Base-by-base conservation (phyloP, 148 eudicot species). In the Selenicereus undatus region DNA sequence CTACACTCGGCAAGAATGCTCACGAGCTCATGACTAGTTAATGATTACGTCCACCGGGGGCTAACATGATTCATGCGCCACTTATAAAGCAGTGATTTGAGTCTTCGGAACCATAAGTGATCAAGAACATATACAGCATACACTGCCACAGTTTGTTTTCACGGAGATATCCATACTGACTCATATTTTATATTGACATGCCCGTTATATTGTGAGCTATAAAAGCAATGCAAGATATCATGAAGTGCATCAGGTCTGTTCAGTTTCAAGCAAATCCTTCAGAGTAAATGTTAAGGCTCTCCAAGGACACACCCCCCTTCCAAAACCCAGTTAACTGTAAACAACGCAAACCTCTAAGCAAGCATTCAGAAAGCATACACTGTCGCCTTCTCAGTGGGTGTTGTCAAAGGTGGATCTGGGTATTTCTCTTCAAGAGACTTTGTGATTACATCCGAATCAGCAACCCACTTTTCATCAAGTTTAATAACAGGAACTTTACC, bases 401-500 rank as follows among this genome's bases (percentile, higher is more conserved):
- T 88, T 21, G 78, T 89, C 86, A 95, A 82, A 68, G 97, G 84
- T 72, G 99, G 99, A 71, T 92, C 62, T 0, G 99, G 99, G 75
- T 84, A 91, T 88, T 91, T 95, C 73, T 93, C 94, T 82, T 93
- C 99, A 29, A 95, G 81, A 39, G 84, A 80, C 78, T 89, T 89
- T 27, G 97, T 87, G 76, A 95, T 88, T 78, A 95, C 89, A 91
- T 95, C 99, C 36, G 99, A 95, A 88, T 95, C 99, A 20, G 94
- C 87, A 78, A 92, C 84, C 99, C 99, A 95, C 76, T 92, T 90
- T 76, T 91, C 97, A 76, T 93, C 97, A 65, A 95, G 87, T 84
- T 95, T 95, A 51, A 93, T 52, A 39, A 93, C 86, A 18, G 99
- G 99, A 75, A 95, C 99, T 89, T 95, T 93, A 58, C 99, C 97